Evolutionary conservation across 495 filamentous ascomycete genomes (phyloP), one percentile per base, ranked within the genome.

Genomic region (Hyaloscypha finlandica): DNA sequence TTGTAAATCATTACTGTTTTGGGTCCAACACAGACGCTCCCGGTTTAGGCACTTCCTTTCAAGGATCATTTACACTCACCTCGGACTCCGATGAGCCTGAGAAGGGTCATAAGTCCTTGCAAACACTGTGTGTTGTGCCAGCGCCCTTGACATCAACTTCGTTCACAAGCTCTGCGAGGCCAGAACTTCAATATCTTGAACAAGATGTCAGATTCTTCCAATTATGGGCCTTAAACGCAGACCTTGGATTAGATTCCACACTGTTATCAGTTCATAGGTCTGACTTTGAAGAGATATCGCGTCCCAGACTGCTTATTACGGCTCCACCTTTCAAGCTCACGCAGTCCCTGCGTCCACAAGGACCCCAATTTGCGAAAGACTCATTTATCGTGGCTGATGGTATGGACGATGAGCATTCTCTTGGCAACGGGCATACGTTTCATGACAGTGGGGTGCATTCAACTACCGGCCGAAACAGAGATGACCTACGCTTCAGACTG

Each of bases 171-270:
- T 29, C 32, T 20, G 29, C 51, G 39, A 51, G n/a, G 14, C 67
- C 55, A 5, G 67, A 68, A 29, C 16, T 29, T n/a, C 59, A 58
- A 16, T 71, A 71, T 58, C 31, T 66, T 33, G 61, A 68, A 22
- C n/a, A 61, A 31, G 66, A 61, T 35, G 62, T 74, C 22, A 59
- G 58, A 20, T 74, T 77, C 20, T 77, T 69, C 39, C 68, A 74
- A 48, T 14, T 74, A 8, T 66, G 69, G 39, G 55, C 66, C 11
- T 52, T 76, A n/a, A 61, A 59, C n/a, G 33, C 62, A 25, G 64
- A 74, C 62, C 55, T 75, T 29, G 66, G 70, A 25, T n/a, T 77
- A 22, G 64, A 42, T 22, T 39, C 63, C 6, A 56, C 67, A 30
- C 61, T 73, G 12, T 69, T 63, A 48, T 53, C 61, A 42, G 39